Evolutionary conservation across 208 protist species (phyloP).

Genomic region (Balamuthia mandrillaris): DNA sequence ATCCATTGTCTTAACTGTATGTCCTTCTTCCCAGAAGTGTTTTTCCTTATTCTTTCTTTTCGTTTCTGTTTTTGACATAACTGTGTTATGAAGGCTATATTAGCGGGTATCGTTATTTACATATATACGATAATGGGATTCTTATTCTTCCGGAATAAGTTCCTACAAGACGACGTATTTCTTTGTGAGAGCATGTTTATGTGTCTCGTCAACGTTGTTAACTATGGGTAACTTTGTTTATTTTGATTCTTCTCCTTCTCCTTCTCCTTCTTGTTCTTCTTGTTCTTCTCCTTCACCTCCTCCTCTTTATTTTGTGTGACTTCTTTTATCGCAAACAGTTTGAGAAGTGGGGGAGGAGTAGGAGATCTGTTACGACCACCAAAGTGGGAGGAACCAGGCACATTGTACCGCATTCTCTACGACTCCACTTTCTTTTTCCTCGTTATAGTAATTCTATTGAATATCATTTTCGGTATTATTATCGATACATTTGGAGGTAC

Average conservation of each 20-base stretch:
- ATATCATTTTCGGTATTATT: conserved; percentile 92
- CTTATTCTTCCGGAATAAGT: background rate
- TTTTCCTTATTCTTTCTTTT: too few species aligned
- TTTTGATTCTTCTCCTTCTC: background rate
- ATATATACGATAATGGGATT: conserved; percentile 26
- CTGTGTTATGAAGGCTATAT: too few species aligned
- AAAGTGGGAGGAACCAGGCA: conserved; percentile 19
- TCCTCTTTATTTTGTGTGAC: too few species aligned
- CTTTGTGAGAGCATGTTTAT: background rate
- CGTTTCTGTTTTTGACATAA: too few species aligned
- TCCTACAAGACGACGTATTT: background rate
- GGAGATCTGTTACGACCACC: conserved; percentile 49
- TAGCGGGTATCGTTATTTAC: conserved; percentile 4
- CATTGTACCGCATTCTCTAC: conserved; percentile 59
- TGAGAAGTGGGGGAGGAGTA: conserved; percentile 62
- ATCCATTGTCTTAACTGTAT: conserved; percentile 5
- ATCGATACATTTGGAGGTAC: conserved; percentile 82
- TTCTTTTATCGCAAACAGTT: too few species aligned
- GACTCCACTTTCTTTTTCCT: conserved; percentile 88
- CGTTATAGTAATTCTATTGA: conserved; percentile 86
- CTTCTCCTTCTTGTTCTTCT: too few species aligned
- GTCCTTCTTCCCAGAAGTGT: too few species aligned
- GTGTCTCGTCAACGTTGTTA: background rate
- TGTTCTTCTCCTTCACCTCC: too few species aligned
- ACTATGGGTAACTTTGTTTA: too few species aligned